Evolutionary conservation across 2,329 filamentous ascomycete species (phyloP), one percentile per base, ranked within the genome.

Genomic region (Colletotrichum musicola): DNA sequence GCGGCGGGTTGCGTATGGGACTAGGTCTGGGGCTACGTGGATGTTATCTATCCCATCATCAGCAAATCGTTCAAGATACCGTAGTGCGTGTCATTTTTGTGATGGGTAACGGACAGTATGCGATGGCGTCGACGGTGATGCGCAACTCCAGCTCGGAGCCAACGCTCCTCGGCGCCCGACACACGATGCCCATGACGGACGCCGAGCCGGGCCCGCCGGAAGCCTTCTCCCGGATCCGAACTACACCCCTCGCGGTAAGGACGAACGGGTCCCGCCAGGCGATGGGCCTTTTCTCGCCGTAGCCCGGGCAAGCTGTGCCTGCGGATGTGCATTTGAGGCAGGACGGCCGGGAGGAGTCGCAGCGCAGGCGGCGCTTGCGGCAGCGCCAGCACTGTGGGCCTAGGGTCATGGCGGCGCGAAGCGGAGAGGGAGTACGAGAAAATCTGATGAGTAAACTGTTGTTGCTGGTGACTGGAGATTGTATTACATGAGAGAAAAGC

Each of bases 351-450:
- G 61, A 68, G 14, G 65, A 68, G n/a, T 68, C 54, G 47, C 65
- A 68, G 1, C 65, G 64, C 0, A 54, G 65, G 4, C 65, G 47
- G 14, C 30, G 51, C 22, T 68, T 60, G 38, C 49, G 49, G 47
- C 61, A 68, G 7, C 49, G 40, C 53, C 64, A 59, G 47, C 64
- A 59, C 49, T 49, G 65, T 4, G 65, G 65, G 27, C 54, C 60
- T 13, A 68, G 47, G n/a, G 44, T 63, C 59, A 58, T 22, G 20
- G 20, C 3, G n/a, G n/a, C n/a, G n/a, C n/a, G 20, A 22, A 3
- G 20, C 20, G 20, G 20, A 22, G 20, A n/a, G n/a, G n/a, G n/a
- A n/a, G 9, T 55, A 44, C 20, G 51, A 38, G 20, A 16, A 13
- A 38, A 10, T 18, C 1, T 14, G 47, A 22, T 22, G 22, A 22